Evolutionary conservation across 805 yeast species (phyloP).

Genomic region (Gaillardinia entomophila): DNA sequence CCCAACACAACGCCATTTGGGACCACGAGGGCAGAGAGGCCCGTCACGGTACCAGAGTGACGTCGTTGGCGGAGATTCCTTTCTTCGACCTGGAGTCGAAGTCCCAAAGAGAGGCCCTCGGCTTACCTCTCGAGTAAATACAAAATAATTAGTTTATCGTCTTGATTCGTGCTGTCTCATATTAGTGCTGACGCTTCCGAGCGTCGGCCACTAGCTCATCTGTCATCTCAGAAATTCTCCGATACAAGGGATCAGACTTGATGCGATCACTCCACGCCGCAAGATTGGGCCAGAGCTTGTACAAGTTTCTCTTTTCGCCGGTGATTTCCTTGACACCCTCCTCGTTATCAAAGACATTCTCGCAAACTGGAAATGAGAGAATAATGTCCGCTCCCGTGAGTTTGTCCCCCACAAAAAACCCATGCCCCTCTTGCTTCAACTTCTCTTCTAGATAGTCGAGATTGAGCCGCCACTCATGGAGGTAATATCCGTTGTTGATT

Average conservation of each 20-base stretch:
- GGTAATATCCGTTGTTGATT: constrained; percentile 44
- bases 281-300: constrained; percentile 27
- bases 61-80: constrained; percentile 52
- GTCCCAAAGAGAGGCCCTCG: constrained; percentile 50
- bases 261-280: constrained; percentile 34
- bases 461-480: constrained; percentile 38
- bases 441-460: constrained; percentile 37
- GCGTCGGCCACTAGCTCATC: constrained; percentile 14
- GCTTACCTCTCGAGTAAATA: constrained; percentile 23
- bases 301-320: constrained; percentile 26
- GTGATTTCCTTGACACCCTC: constrained; percentile 27
- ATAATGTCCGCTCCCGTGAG: constrained; percentile 56
- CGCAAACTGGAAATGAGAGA: constrained; percentile 41
- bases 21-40: constrained; percentile 42
- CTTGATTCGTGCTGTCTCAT: neutral
- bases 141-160: too few species aligned
- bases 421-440: constrained; percentile 23
- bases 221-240: constrained; percentile 24
- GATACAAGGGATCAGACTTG: constrained; percentile 26
- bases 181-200: neutral
- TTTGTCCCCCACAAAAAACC: constrained; percentile 44
- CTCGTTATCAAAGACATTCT: constrained; percentile 31
- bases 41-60: constrained; percentile 47
- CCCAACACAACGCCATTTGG: constrained; percentile 48
- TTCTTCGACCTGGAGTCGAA: constrained; percentile 44